Evolutionary conservation across 2,329 filamentous ascomycete genomes (phyloP).

Genomic region (Penicillium crustosum): DNA sequence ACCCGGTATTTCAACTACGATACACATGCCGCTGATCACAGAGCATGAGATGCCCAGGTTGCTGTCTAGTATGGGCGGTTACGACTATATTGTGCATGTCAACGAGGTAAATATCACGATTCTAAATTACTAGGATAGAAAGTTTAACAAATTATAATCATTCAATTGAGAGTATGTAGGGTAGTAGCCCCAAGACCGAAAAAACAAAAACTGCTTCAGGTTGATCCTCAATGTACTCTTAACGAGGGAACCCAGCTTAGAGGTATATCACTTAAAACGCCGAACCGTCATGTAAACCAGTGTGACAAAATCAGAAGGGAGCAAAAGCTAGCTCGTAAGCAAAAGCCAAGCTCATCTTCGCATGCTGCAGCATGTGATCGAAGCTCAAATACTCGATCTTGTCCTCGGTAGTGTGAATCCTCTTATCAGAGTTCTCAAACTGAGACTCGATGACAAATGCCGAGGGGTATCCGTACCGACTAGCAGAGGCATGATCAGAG

Average conservation of each 20-base stretch:
- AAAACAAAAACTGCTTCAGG: not conserved
- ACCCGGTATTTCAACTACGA: not conserved
- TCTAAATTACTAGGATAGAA: not conserved
- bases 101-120: no score
- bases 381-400: conserved; percentile 72
- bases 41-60: not conserved
- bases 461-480: conserved; percentile 64
- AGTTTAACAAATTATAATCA: not conserved
- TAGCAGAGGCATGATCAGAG: conserved; percentile 68
- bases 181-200: not conserved
- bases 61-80: not conserved
- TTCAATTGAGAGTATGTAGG: not conserved
- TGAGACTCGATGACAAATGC: conserved; percentile 64
- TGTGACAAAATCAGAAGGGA: conserved; percentile 52
- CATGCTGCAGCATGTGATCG: conserved; percentile 90
- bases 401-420: conserved; percentile 73
- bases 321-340: conserved; percentile 82
- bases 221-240: conserved; percentile 3
- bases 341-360: conserved; percentile 76
- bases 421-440: conserved; percentile 62
- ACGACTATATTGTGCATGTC: no score
- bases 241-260: conserved; percentile 10
- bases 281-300: conserved; percentile 3
- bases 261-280: conserved; percentile 27
- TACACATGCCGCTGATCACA: not conserved